A percentile compares a stretch with the other conserved stretches of the same genome.
Conservation (phyloP, 1,284 basidiomycete species). For the Melampsora abietis-canadensis region DNA sequence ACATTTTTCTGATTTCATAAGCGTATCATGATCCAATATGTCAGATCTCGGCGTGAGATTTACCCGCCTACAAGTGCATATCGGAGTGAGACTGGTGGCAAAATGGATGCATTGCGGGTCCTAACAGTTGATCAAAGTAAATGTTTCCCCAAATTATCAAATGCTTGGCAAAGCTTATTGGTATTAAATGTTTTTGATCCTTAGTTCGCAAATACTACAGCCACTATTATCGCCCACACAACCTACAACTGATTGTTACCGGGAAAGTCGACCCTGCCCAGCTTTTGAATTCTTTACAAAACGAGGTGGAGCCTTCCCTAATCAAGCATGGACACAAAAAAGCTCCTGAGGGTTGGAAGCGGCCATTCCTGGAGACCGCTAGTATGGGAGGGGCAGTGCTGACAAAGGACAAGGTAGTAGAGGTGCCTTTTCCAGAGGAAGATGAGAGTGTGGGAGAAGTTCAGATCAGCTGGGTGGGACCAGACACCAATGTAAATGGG, state of each 20-base stretch:
- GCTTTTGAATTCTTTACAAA: slow-evolving; percentile 69
- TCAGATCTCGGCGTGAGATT: slow-evolving; percentile 71
- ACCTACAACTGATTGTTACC: slow-evolving; percentile 76
- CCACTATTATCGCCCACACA: slow-evolving; percentile 91
- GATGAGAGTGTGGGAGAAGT: slow-evolving; percentile 93
- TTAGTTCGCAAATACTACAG: slow-evolving; percentile 84
- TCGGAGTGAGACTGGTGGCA: slow-evolving; percentile 90
- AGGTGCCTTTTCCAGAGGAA: slow-evolving; percentile 93
- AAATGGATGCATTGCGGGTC: slow-evolving; percentile 64
- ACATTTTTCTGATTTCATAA: too few species aligned
- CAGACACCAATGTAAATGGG: slow-evolving; percentile 66
- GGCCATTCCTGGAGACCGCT: slow-evolving; percentile 86
- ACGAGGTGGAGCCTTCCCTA: slow-evolving; percentile 75
- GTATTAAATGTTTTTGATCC: slow-evolving; percentile 5
- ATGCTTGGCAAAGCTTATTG: neutral
- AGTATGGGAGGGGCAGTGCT: slow-evolving; percentile 67
- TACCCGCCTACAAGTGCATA: slow-evolving; percentile 84
- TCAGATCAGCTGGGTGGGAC: slow-evolving; percentile 74
- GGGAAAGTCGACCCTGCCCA: slow-evolving; percentile 61
- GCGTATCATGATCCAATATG: neutral
- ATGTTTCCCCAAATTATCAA: too few species aligned
- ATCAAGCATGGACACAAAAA: slow-evolving; percentile 68
- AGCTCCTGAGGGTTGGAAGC: slow-evolving; percentile 78
- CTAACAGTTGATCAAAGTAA: too few species aligned
- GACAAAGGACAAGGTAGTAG: slow-evolving; percentile 60